Evolutionary conservation across 768 basidiomycete species (phyloP).

Genomic region (Tephrocybe rancida): DNA sequence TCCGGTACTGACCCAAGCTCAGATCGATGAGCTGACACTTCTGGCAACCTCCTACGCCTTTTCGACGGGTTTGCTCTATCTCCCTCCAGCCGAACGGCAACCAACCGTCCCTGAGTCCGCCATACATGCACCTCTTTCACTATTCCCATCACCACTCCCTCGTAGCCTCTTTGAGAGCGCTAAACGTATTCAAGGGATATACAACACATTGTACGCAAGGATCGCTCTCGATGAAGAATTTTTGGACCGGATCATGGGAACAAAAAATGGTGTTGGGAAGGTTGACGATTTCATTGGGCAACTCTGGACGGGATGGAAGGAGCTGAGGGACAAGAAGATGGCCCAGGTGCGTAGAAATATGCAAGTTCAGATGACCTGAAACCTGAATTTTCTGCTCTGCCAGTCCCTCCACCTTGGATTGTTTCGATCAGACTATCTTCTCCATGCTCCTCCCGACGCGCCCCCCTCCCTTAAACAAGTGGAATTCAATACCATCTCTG

Average conservation of each 20-base stretch:
- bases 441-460: slow-evolving; percentile 56
- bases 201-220: slow-evolving; percentile 85
- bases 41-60: slow-evolving; percentile 84
- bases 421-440: slow-evolving; percentile 93
- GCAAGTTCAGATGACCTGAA: background rate
- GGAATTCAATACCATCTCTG: slow-evolving; percentile 97
- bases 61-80: slow-evolving; percentile 82
- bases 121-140: slow-evolving; percentile 87
- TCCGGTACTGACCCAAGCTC: slow-evolving; percentile 58
- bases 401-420: slow-evolving; percentile 87
- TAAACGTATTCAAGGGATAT: slow-evolving; percentile 66
- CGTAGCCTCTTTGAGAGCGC: slow-evolving; percentile 68
- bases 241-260: slow-evolving; percentile 84
- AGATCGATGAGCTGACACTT: slow-evolving; percentile 60
- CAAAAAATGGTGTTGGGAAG: slow-evolving; percentile 69
- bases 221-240: slow-evolving; percentile 81
- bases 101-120: slow-evolving; percentile 62
- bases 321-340: slow-evolving; percentile 63
- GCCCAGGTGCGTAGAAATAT: slow-evolving; percentile 40
- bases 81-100: slow-evolving; percentile 57
- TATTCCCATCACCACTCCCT: slow-evolving; percentile 89
- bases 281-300: slow-evolving; percentile 87
- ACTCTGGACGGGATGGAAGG: slow-evolving; percentile 87
- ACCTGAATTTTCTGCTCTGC: background rate
- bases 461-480: slow-evolving; percentile 79